These are phyloP conservation scores for Plasmopara viticola DNA, from an alignment of 352 stramenopile species.

Conservation along the genomic window DNA sequence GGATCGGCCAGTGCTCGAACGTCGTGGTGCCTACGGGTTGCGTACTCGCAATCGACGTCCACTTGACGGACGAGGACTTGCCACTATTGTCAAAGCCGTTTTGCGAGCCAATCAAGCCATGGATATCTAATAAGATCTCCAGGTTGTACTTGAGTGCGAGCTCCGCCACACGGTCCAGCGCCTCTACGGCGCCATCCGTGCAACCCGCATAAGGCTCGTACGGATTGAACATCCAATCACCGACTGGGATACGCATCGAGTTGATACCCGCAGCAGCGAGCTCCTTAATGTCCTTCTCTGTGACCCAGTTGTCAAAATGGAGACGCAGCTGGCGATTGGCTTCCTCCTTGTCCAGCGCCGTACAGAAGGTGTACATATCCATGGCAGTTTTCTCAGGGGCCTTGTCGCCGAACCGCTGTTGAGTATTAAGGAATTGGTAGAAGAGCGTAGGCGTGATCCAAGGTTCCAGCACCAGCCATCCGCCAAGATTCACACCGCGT, in stretches of 20 bases:
- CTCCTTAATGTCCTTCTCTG: conserved; percentile 87
- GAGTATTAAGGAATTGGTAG: conserved; percentile 91
- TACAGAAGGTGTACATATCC: conserved; percentile 91
- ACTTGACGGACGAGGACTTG: conserved; percentile 83
- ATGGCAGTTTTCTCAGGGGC: conserved; percentile 84
- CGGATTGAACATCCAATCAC: conserved; percentile 93
- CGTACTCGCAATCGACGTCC: conserved; percentile 80
- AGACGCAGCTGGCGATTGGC: conserved; percentile 89
- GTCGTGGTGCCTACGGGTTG: conserved; percentile 82
- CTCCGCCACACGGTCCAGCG: conserved; percentile 85
- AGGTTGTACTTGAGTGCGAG: conserved; percentile 85
- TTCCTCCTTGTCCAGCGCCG: conserved; percentile 78
- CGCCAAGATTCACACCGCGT: conserved; percentile 90
- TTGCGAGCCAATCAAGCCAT: conserved; percentile 89
- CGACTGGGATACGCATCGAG: conserved; percentile 87
- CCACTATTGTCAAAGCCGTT: conserved; percentile 97
- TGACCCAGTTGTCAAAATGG: conserved; percentile 95
- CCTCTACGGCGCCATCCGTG: conserved; percentile 88
- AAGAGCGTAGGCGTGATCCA: conserved; percentile 96
- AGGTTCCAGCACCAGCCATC: conserved; percentile 95
- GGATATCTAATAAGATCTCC: conserved; percentile 89
- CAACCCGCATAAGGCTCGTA: conserved; percentile 93
- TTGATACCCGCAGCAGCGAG: conserved; percentile 72
- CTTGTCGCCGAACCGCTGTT: conserved; percentile 65
- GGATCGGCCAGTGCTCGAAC: conserved; percentile 93